These are phyloP conservation scores for Yamagishiella unicocca DNA, from an alignment of 139 green algal species.

Conservation along the genomic window DNA sequence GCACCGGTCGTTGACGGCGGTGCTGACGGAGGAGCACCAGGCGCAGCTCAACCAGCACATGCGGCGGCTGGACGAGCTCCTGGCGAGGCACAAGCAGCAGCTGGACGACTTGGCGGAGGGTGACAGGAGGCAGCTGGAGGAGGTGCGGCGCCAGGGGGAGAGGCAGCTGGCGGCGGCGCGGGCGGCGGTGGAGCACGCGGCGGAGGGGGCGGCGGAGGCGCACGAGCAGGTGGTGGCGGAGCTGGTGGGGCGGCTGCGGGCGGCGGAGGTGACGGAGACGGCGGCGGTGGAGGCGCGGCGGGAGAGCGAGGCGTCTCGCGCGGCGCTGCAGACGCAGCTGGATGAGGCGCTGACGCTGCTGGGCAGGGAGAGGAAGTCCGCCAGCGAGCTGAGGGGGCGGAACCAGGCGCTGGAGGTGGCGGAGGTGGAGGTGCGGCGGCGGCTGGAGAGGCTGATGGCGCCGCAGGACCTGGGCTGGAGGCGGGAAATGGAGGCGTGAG, in stretches of 20 bases:
- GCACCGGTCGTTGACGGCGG: neutral
- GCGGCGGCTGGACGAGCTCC: neutral
- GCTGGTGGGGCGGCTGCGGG: neutral
- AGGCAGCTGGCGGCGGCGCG: neutral
- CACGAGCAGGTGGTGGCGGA: neutral
- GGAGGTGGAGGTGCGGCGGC: neutral
- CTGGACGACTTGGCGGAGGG: neutral
- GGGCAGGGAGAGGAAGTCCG: neutral
- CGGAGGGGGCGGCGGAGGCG: neutral
- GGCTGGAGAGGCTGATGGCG: neutral
- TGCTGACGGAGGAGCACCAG: constrained; percentile 31
- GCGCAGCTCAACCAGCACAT: neutral
- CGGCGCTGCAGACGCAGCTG: constrained; percentile 7
- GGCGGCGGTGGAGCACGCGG: neutral
- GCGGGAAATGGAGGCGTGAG: constrained; percentile 22
- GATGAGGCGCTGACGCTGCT: constrained; percentile 19
- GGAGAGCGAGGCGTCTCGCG: neutral
- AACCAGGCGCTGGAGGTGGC: neutral
- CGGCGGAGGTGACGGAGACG: neutral
- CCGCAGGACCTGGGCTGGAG: neutral
- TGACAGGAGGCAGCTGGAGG: neutral
- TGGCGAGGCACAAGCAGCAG: neutral
- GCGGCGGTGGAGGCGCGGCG: neutral
- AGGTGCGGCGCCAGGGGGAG: neutral
- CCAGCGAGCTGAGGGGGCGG: neutral